Evolutionary conservation across 2,329 filamentous ascomycete genomes (phyloP), one percentile per base, ranked within the genome.

Genomic region (Aspergillus oerlinghausenensis): DNA sequence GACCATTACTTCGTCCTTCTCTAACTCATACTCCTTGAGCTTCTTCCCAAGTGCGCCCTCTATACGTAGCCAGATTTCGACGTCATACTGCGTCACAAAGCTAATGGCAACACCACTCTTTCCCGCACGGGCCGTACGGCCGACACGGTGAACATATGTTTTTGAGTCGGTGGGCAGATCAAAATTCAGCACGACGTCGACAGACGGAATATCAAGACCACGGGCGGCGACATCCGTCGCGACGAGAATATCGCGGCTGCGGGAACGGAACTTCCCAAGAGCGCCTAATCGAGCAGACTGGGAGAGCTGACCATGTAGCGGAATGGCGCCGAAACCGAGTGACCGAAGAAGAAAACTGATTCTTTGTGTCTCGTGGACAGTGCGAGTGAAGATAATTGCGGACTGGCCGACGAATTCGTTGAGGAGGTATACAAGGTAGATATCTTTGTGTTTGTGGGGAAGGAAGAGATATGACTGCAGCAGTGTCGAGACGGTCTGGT

Each of bases 191-290:
- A 97, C 90, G 0, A 93, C 77, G 63, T 96, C 91, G 11, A 97
- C 92, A n/a, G 85, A 88, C 11, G 92, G 92, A 49, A 97, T 96
- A 78, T 97, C 92, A 6, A 97, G 81, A 80, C 92, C 93, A 71
- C 92, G 87, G 1, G 92, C 90, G 1, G 92, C 92, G n/a, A 97
- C 90, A 71, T 97, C 92, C 0, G 92, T 97, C 2, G 92, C 92
- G 3, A 97, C 67, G 3, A 99, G 83, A 42, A 99, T 93, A 63
- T 95, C 86, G 45, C 92, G 82, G n/a, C 83, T 84, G 7, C 87
- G 86, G 3, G 88, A 81, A 54, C 88, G 87, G 81, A 99, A 97
- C 72, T 97, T 97, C 71, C 89, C 90, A 8, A 99, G 80, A 0
- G 94, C 90, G 6, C 91, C 92, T 0, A 97, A 78, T 63, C 94